These are phyloP conservation scores for Combretum micranthum DNA, from an alignment of 345 rosid species.

Conservation along the genomic window DNA sequence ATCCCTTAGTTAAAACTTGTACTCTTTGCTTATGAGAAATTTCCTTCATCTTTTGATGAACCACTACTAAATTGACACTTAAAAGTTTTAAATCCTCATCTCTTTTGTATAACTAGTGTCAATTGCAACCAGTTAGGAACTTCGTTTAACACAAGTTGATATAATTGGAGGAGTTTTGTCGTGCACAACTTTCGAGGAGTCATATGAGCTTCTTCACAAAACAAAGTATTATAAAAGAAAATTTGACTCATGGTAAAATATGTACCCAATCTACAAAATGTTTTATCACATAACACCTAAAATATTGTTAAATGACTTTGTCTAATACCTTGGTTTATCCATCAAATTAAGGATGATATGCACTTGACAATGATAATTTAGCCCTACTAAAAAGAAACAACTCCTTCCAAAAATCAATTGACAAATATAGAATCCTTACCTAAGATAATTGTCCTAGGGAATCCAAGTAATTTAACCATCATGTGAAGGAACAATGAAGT, in stretches of 20 bases:
- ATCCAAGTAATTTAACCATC: neutral
- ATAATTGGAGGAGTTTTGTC: too few relatives aligned
- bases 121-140: too few relatives aligned
- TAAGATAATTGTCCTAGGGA: neutral
- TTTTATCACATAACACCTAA: neutral
- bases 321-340: neutral
- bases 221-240: too few relatives aligned
- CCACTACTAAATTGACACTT: too few relatives aligned
- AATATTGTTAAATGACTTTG: neutral
- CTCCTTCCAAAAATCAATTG: neutral
- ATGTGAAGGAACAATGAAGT: neutral
- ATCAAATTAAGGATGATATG: neutral
- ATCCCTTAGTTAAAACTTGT: too few relatives aligned
- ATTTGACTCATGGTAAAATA: neutral
- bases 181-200: too few relatives aligned
- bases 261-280: neutral
- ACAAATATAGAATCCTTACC: neutral
- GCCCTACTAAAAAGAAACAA: neutral
- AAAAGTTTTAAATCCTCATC: too few relatives aligned
- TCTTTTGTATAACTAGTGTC: too few relatives aligned
- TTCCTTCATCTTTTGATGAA: too few relatives aligned
- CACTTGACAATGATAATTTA: neutral
- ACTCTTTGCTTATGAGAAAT: too few relatives aligned
- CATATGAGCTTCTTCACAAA: too few relatives aligned
- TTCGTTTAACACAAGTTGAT: too few relatives aligned